Evolutionary conservation across 202 grass and related monocot genomes (phyloP).

Genomic region (Digitaria exilis): DNA sequence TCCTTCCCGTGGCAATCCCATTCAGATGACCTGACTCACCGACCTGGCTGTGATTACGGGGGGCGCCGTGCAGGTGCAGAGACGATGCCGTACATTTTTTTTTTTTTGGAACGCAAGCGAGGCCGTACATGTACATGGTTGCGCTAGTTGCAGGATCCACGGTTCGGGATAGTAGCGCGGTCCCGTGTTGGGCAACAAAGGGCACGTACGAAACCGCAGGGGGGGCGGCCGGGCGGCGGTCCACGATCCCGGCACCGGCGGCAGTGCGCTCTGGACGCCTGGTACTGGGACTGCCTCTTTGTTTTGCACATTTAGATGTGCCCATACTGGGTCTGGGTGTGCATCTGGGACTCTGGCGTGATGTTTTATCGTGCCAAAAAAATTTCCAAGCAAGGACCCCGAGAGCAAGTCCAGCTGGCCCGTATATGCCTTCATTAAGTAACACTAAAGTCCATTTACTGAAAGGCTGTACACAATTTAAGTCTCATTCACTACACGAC

Average conservation of each 20-base stretch:
- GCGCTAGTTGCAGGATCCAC: slow-evolving; percentile 9
- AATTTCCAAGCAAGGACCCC: neutral
- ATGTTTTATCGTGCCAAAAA: neutral
- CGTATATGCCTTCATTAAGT: slow-evolving; percentile 40
- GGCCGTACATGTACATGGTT: neutral
- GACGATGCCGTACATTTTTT: too few species aligned
- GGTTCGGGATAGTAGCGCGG: neutral
- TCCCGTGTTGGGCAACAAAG: slow-evolving; percentile 3
- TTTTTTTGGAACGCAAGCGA: too few species aligned
- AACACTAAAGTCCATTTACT: slow-evolving; percentile 43
- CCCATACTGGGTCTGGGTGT: neutral
- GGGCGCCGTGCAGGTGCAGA: neutral
- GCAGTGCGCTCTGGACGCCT: neutral
- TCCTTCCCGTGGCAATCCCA: neutral
- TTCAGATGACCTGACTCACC: neutral
- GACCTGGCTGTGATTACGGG: neutral
- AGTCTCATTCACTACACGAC: slow-evolving; percentile 15
- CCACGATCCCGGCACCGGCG: neutral
- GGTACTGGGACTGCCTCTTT: neutral
- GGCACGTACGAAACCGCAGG: neutral
- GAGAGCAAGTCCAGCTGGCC: slow-evolving; percentile 23
- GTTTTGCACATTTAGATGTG: neutral
- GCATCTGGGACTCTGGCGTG: neutral
- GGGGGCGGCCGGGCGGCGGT: neutral
- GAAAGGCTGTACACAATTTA: slow-evolving; percentile 39